Conservation (phyloP, 441 rosid species). For the Flueggea neowawraea region DNA sequence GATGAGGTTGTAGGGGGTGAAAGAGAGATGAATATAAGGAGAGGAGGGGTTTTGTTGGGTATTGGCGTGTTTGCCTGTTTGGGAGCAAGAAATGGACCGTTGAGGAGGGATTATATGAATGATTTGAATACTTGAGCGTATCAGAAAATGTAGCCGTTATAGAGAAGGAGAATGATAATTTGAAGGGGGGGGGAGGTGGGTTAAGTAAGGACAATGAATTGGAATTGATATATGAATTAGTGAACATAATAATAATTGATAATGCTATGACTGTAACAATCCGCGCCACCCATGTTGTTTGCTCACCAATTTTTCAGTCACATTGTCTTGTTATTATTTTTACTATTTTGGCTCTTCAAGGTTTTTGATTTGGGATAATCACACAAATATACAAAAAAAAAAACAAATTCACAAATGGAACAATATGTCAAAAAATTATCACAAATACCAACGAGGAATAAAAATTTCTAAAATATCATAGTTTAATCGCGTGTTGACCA, state of each 20-base stretch:
- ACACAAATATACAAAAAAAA: too few relatives aligned
- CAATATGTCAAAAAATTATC: too few relatives aligned
- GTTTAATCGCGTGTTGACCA: too few relatives aligned
- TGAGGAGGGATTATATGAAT: slow-evolving; percentile 25
- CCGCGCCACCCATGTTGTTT: background rate
- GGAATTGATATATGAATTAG: slow-evolving; percentile 27
- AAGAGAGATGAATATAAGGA: too few relatives aligned
- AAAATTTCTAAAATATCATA: too few relatives aligned
- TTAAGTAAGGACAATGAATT: background rate
- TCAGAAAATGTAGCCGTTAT: background rate
- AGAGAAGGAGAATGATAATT: background rate
- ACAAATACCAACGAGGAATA: too few relatives aligned
- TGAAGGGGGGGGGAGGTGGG: too few relatives aligned
- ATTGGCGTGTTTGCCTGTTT: too few relatives aligned
- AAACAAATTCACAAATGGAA: too few relatives aligned
- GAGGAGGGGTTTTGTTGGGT: too few relatives aligned
- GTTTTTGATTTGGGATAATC: too few relatives aligned
- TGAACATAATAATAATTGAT: background rate
- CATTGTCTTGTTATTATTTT: background rate
- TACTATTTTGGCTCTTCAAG: too few relatives aligned
- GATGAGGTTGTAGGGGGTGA: background rate
- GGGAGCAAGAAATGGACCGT: slow-evolving; percentile 54
- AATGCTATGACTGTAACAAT: background rate
- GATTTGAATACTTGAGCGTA: slow-evolving; percentile 9
- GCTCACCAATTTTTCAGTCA: background rate